These are phyloP conservation scores for Kodamaea suecica DNA, from an alignment of 1,139 yeast genomes.

Conservation along the genomic window DNA sequence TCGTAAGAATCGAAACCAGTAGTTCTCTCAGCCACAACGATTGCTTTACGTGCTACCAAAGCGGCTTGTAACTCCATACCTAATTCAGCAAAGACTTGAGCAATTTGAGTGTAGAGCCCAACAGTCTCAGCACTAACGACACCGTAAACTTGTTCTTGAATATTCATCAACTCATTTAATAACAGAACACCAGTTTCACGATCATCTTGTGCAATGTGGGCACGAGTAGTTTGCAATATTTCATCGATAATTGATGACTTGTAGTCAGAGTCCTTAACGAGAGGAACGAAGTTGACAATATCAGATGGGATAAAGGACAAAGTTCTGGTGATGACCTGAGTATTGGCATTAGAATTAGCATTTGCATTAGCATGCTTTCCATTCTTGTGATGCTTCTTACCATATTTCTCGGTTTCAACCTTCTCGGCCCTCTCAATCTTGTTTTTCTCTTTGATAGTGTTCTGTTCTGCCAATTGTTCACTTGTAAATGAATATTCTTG, in stretches of 20 bases:
- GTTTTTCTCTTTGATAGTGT: background rate
- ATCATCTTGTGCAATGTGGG: conserved; percentile 42
- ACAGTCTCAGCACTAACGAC: conserved; percentile 78
- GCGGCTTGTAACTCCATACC: conserved; percentile 60
- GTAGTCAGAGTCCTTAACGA: conserved; percentile 67
- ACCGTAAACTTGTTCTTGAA: conserved; percentile 85
- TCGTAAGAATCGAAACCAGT: conserved; percentile 80
- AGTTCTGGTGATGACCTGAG: conserved; percentile 27
- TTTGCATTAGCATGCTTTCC: conserved; percentile 31
- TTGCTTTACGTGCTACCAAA: conserved; percentile 67
- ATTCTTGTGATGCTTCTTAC: conserved; percentile 28
- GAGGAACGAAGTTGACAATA: conserved; percentile 66
- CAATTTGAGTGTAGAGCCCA: conserved; percentile 59
- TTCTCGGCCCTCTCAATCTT: conserved; percentile 6
- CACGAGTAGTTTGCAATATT: conserved; percentile 67
- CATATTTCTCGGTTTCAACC: conserved; percentile 15
- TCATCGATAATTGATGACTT: conserved; percentile 72
- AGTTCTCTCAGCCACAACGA: conserved; percentile 73
- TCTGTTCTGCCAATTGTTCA: conserved; percentile 22
- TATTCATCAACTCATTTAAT: conserved; percentile 64
- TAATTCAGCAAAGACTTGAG: conserved; percentile 65
- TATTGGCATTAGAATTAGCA: conserved; percentile 10
- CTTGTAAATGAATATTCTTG: conserved; percentile 49
- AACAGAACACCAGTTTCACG: conserved; percentile 53
- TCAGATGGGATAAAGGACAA: conserved; percentile 58